phyloP scores from a whole-genome alignment of 1,284 basidiomycete species.

The Tilletia indica region DNA sequence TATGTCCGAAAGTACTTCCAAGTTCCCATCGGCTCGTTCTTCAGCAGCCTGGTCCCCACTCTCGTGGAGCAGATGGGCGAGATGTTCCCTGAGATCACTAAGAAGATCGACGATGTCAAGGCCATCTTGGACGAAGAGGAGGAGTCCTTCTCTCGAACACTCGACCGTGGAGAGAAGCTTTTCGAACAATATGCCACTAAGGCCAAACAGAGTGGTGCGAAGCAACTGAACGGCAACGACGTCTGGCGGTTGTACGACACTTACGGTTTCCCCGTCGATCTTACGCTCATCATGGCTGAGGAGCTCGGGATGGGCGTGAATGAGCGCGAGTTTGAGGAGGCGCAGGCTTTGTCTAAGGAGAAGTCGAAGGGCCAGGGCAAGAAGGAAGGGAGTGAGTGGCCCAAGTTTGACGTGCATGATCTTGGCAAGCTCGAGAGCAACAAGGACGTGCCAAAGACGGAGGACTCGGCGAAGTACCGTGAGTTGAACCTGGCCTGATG shows the following conservation, averaged over 20 bases:
- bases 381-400: slow-evolving; percentile 62
- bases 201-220: slow-evolving; percentile 68
- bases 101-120: slow-evolving; percentile 79
- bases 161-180: slow-evolving; percentile 93
- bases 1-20: slow-evolving; percentile 94
- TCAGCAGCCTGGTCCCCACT: slow-evolving; percentile 85
- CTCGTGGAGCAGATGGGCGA: slow-evolving; percentile 84
- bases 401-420: slow-evolving; percentile 95
- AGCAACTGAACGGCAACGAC: slow-evolving; percentile 79
- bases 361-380: slow-evolving; percentile 81
- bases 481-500: slow-evolving; percentile 50
- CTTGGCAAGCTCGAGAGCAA: slow-evolving; percentile 82
- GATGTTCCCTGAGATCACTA: slow-evolving; percentile 89
- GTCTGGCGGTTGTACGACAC: slow-evolving; percentile 98
- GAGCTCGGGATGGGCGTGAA: slow-evolving; percentile 84
- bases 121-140: slow-evolving; percentile 98
- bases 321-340: slow-evolving; percentile 83
- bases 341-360: slow-evolving; percentile 83
- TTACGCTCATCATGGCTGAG: slow-evolving; percentile 96
- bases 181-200: slow-evolving; percentile 85
- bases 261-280: slow-evolving; percentile 94
- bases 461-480: slow-evolving; percentile 89
- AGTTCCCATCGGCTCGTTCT: slow-evolving; percentile 91
- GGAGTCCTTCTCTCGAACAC: slow-evolving; percentile 89
- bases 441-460: slow-evolving; percentile 79